Conservation (phyloP, 371 early-diverging fungal species). For the Apophysomyces variabilis region DNA sequence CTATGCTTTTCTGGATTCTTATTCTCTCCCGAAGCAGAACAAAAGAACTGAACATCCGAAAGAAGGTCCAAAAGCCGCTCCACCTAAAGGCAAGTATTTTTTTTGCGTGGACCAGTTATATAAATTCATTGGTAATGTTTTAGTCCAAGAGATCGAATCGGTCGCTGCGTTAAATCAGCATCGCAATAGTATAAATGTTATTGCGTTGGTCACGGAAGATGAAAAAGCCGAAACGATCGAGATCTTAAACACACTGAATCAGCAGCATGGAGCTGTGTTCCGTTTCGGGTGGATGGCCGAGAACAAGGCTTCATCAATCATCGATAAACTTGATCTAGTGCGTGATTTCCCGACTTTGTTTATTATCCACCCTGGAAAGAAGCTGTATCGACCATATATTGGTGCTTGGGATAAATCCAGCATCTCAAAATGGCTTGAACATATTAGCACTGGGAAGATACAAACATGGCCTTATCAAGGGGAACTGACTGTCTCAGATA, state of each 20-base stretch:
- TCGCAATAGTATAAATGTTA: slow-evolving; percentile 54
- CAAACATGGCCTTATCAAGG: slow-evolving; percentile 50
- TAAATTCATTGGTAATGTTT: background rate
- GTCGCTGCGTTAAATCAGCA: slow-evolving; percentile 16
- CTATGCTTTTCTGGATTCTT: slow-evolving; percentile 58
- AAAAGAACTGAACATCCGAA: slow-evolving; percentile 25
- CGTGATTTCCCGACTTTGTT: slow-evolving; percentile 74
- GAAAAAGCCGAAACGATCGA: slow-evolving; percentile 59
- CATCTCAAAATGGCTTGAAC: slow-evolving; percentile 60
- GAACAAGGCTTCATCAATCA: slow-evolving; percentile 55
- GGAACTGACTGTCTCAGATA: slow-evolving; percentile 21
- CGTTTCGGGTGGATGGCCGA: slow-evolving; percentile 75
- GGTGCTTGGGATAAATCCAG: slow-evolving; percentile 72
- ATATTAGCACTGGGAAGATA: slow-evolving; percentile 41
- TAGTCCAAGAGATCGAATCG: slow-evolving; percentile 23
- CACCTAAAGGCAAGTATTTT: slow-evolving; percentile 4
- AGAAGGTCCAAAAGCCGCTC: slow-evolving; percentile 25
- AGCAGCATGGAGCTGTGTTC: slow-evolving; percentile 30
- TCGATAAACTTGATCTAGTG: slow-evolving; percentile 66
- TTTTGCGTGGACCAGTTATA: background rate
- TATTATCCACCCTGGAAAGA: slow-evolving; percentile 66
- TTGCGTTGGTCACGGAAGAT: slow-evolving; percentile 67
- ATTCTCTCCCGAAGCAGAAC: slow-evolving; percentile 50
- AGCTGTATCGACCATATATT: slow-evolving; percentile 68
- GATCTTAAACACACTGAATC: slow-evolving; percentile 53